phyloP scores from a whole-genome alignment of 306 rosid species.

The Gastrolobium villosum region DNA sequence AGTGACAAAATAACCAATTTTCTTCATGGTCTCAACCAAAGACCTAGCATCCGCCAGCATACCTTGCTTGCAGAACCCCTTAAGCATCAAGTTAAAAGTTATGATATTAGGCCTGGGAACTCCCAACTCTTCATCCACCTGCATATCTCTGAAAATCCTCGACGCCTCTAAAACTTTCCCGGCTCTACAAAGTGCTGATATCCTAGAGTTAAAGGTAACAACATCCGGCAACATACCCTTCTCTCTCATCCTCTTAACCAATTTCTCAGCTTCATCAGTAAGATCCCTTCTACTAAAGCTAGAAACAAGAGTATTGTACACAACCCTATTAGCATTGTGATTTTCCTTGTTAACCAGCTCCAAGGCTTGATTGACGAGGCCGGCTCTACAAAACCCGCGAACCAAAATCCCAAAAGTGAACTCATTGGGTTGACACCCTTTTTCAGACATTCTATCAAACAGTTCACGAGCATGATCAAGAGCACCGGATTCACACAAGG shows the following conservation, averaged over 20 bases:
- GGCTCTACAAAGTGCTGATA: slow-evolving; percentile 78
- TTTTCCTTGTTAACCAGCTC: slow-evolving; percentile 41
- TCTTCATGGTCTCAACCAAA: slow-evolving; percentile 75
- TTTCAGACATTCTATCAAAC: slow-evolving; percentile 85
- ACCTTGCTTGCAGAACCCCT: slow-evolving; percentile 80
- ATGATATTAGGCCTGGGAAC: slow-evolving; percentile 80
- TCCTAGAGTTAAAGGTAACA: slow-evolving; percentile 91
- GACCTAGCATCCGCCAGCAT: slow-evolving; percentile 80
- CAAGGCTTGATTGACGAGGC: slow-evolving; percentile 55
- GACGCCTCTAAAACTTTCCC: slow-evolving; percentile 89
- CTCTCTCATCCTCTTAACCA: slow-evolving; percentile 82
- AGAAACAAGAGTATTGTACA: slow-evolving; percentile 85
- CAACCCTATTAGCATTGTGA: slow-evolving; percentile 59
- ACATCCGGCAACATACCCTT: slow-evolving; percentile 70
- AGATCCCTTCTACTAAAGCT: slow-evolving; percentile 68
- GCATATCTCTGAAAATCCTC: slow-evolving; percentile 93
- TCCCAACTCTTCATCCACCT: slow-evolving; percentile 74
- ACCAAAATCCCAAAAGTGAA: slow-evolving; percentile 77
- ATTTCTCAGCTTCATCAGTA: slow-evolving; percentile 81
- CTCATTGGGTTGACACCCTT: slow-evolving; percentile 82
- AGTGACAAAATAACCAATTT: slow-evolving; percentile 46
- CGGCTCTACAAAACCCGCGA: slow-evolving; percentile 83
- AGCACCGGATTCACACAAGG: slow-evolving; percentile 63
- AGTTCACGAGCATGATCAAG: slow-evolving; percentile 69
- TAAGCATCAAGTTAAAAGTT: slow-evolving; percentile 82